phyloP scores from a whole-genome alignment of 768 basidiomycete species.

The Lactifluus rugatus region DNA sequence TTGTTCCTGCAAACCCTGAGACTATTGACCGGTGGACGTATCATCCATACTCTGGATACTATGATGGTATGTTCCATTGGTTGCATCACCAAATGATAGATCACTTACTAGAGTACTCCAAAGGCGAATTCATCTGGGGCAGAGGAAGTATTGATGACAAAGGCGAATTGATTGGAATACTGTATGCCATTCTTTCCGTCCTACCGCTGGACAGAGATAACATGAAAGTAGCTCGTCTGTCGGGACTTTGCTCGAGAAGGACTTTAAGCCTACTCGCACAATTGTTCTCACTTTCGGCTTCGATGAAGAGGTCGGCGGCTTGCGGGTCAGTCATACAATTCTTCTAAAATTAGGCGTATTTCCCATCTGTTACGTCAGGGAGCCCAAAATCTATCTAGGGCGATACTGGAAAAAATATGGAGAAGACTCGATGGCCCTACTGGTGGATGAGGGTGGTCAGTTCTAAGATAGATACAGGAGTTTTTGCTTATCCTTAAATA shows the following conservation, averaged over 20 bases:
- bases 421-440: conserved; percentile 56
- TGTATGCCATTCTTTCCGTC: conserved; percentile 20
- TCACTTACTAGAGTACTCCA: background rate
- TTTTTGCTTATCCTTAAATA: conserved; percentile 16
- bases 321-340: conserved; percentile 12
- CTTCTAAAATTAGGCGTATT: background rate
- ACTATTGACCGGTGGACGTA: conserved; percentile 49
- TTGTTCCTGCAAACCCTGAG: conserved; percentile 53
- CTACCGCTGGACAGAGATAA: background rate
- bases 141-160: conserved; percentile 31
- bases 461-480: background rate
- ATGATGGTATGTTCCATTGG: conserved; percentile 34
- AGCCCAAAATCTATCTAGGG: conserved; percentile 37
- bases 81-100: too few relatives aligned
- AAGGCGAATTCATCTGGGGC: conserved; percentile 27
- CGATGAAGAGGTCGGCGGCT: conserved; percentile 33
- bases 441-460: conserved; percentile 84
- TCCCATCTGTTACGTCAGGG: conserved; percentile 32
- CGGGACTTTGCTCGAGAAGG: conserved; percentile 31
- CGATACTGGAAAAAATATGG: conserved; percentile 58
- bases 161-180: conserved; percentile 26
- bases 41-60: conserved; percentile 55
- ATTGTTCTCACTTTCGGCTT: conserved; percentile 29
- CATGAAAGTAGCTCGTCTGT: conserved; percentile 25
- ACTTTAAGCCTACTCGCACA: conserved; percentile 30